phyloP scores from a whole-genome alignment of 306 rosid genomes.

The Fragaria vesca region DNA sequence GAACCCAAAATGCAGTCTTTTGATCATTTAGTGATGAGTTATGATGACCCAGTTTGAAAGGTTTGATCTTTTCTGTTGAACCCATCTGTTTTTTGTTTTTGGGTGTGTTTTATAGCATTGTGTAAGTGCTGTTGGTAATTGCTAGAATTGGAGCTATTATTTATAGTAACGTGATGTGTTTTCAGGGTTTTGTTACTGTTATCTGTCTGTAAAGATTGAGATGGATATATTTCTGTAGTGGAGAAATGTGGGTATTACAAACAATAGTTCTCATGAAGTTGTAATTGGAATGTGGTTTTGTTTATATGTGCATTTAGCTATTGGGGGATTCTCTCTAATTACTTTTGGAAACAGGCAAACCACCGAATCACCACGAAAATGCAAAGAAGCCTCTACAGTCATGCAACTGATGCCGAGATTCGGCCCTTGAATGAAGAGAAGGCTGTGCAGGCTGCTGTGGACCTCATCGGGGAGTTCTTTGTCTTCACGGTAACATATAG shows the following conservation, averaged over 20 bases:
- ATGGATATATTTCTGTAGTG: not conserved
- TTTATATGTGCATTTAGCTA: not conserved
- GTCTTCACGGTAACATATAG: conserved; percentile 63
- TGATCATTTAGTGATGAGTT: not conserved
- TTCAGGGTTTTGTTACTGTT: not conserved
- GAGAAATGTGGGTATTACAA: conserved; percentile 2
- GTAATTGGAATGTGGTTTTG: not conserved
- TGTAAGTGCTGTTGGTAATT: not conserved
- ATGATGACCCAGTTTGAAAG: not conserved
- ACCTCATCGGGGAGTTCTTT: conserved; percentile 87
- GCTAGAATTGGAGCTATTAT: not conserved
- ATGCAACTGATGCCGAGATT: conserved; percentile 77
- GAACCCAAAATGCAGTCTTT: not conserved
- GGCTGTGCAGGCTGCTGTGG: conserved; percentile 87
- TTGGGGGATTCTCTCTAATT: conserved; percentile 11
- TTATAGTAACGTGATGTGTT: not conserved
- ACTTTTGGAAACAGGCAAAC: conserved; percentile 48
- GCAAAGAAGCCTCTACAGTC: conserved; percentile 85
- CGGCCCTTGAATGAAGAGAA: conserved; percentile 93
- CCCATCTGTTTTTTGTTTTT: too few relatives aligned
- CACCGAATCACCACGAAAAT: conserved; percentile 70
- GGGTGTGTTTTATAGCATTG: not conserved
- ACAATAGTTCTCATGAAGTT: not conserved
- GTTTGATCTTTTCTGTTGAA: not conserved
- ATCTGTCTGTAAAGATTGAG: not conserved